Evolutionary conservation across 1,284 basidiomycete genomes (phyloP).

Genomic region (Trichosporon ovoides): DNA sequence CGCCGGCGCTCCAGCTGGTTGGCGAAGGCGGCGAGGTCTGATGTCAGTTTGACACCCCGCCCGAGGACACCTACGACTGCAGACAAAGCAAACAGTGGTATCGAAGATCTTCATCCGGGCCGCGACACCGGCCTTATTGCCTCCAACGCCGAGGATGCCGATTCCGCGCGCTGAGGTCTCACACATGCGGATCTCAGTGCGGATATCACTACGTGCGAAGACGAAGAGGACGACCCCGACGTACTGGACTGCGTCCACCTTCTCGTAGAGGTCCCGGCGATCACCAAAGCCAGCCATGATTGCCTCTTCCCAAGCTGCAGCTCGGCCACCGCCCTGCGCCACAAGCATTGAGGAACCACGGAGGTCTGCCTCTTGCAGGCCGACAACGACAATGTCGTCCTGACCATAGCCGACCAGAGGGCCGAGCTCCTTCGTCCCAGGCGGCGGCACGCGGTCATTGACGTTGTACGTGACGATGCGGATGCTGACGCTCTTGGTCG

Average conservation of each 20-base stretch:
- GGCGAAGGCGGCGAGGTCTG: conserved; percentile 56
- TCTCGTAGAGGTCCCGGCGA: conserved; percentile 39
- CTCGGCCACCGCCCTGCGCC: conserved; percentile 47
- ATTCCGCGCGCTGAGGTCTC: conserved; percentile 38
- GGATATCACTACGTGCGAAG: conserved; percentile 50
- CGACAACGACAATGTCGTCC: conserved; percentile 43
- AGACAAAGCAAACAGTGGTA: conserved; percentile 54
- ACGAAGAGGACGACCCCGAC: conserved; percentile 54
- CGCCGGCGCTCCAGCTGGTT: conserved; percentile 51
- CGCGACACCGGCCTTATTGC: conserved; percentile 47
- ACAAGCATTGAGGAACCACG: conserved; percentile 36
- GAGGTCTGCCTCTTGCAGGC: conserved; percentile 44
- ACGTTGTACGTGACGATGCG: conserved; percentile 44
- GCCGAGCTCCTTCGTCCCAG: conserved; percentile 35
- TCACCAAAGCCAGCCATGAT: conserved; percentile 54
- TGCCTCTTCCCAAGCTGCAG: conserved; percentile 54
- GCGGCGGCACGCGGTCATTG: conserved; percentile 40
- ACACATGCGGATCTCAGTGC: conserved; percentile 23
- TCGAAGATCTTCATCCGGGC: conserved; percentile 38
- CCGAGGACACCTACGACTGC: conserved; percentile 54
- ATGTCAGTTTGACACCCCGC: not conserved
- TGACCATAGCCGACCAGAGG: conserved; percentile 32
- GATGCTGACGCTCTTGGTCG: conserved; percentile 25
- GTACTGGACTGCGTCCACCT: conserved; percentile 35
- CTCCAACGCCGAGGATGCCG: conserved; percentile 43